These are phyloP conservation scores for Amanita rubescens DNA, from an alignment of 768 basidiomycete species.

Conservation along the genomic window DNA sequence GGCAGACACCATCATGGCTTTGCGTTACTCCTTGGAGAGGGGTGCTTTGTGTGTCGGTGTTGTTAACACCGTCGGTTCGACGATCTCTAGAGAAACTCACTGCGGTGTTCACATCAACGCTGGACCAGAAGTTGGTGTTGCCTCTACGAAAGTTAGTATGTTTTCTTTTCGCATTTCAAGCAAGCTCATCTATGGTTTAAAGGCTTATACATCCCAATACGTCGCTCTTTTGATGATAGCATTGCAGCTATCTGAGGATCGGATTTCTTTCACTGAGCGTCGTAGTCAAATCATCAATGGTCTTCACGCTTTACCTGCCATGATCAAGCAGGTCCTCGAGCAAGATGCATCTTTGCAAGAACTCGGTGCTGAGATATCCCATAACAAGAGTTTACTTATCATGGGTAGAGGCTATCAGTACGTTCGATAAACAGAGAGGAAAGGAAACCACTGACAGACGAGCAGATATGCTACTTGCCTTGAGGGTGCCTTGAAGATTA, in stretches of 20 bases:
- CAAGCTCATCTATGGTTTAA: not conserved
- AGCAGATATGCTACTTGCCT: conserved; percentile 81
- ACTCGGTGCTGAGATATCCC: conserved; percentile 71
- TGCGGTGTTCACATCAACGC: conserved; percentile 99
- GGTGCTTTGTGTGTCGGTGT: conserved; percentile 96
- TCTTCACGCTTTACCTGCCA: conserved; percentile 80
- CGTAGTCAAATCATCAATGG: conserved; percentile 91
- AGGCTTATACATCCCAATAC: conserved; percentile 99
- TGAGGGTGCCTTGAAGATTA: conserved; percentile 98
- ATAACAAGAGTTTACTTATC: conserved; percentile 83
- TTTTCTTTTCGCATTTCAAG: conserved; percentile 6
- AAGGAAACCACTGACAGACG: too few relatives aligned
- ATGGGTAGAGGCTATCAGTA: conserved; percentile 96
- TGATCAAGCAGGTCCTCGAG: conserved; percentile 83
- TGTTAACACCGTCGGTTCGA: conserved; percentile 98
- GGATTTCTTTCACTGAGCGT: conserved; percentile 86
- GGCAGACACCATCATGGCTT: conserved; percentile 92
- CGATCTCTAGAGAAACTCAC: conserved; percentile 96
- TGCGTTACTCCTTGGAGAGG: conserved; percentile 94
- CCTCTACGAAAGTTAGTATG: conserved; percentile 80
- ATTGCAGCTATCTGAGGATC: conserved; percentile 95
- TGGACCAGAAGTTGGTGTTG: conserved; percentile 98
- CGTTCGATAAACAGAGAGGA: too few relatives aligned
- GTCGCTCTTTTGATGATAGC: conserved; percentile 98
- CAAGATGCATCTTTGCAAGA: conserved; percentile 72